phyloP scores from a whole-genome alignment of 164 flowering plant genomes.

The Brasenia schreberi region DNA sequence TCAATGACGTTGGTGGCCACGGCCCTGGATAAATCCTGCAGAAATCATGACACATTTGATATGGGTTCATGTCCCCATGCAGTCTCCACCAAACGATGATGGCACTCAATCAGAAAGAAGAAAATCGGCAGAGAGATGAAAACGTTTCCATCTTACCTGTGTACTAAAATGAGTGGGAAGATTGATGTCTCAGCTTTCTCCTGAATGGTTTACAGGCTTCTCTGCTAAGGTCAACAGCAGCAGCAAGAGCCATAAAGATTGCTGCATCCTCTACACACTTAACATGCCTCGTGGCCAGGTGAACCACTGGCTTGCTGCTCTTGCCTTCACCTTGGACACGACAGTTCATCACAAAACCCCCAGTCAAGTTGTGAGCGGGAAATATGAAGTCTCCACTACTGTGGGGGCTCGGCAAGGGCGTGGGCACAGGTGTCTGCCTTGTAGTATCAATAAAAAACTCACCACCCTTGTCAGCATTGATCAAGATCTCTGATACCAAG shows the following conservation, averaged over 20 bases:
- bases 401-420: conserved; percentile 66
- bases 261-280: conserved; percentile 92
- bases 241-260: conserved; percentile 90
- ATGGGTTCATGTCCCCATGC: conserved; percentile 1
- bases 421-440: conserved; percentile 30
- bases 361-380: conserved; percentile 26
- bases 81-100: background rate
- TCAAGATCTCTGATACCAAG: conserved; percentile 55
- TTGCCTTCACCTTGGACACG: conserved; percentile 71
- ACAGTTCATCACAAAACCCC: conserved; percentile 88
- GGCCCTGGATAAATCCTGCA: too few species aligned
- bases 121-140: background rate
- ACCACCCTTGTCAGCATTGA: conserved; percentile 78
- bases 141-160: background rate
- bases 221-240: conserved; percentile 88
- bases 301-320: conserved; percentile 73
- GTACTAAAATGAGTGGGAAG: background rate
- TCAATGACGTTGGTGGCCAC: too few species aligned
- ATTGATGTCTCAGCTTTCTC: conserved; percentile 16
- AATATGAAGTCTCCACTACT: conserved; percentile 68
- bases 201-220: conserved; percentile 76
- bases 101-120: background rate
- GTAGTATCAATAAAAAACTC: conserved; percentile 71
- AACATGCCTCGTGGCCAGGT: conserved; percentile 70
- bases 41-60: background rate